Evolutionary conservation across 805 yeast genomes (phyloP), one percentile per base, ranked within the genome.

Genomic region (Zygoascus ofunaensis): DNA sequence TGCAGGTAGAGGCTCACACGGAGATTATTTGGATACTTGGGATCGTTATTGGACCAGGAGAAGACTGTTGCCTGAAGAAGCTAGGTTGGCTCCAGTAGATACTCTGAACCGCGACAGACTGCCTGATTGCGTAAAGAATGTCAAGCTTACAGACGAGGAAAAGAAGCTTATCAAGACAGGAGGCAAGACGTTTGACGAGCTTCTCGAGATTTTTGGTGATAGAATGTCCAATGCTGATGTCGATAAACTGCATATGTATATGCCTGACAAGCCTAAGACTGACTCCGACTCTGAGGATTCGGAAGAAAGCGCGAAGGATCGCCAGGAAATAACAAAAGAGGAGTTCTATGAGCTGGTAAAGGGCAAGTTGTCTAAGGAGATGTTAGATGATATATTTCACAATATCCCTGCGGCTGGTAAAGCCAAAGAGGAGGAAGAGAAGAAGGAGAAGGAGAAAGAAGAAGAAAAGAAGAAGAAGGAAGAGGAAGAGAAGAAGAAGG

Each of bases 81-180:
- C 32, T 3, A 10, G 41, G 24, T 8, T 23, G 5, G 41, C 41
- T 3, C 34, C 37, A 3, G 38, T 30, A 19, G 15, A 36, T 21
- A 42, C 41, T 24, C 5, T 33, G 42, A 46, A 39, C 32, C 7
- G 44, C 37, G 23, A 40, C 34, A 39, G 30, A 26, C 7, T 26
- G 7, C 30, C 30, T 26, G 7, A 26, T 26, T 7, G 7, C 12
- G 30, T 26, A 8, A 7, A 26, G 12, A 26, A 26, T 26, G 30
- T 26, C 12, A 26, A 26, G 7, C 12, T 26, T 26, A 26, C 30
- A 7, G 30, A 26, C 12, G 30, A 8, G 30, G 30, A 26, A 12
- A 26, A 12, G 12, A 12, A 26, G 30, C 10, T 8, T 7, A 26
- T 26, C 7, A 26, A 26, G 30, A 26, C 12, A 26, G 30, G 30